Percentiles rank a stretch among this genome's conserved stretches.
Conservation (phyloP, 2,329 filamentous ascomycete genomes). For the Arthrobotrys iridis region DNA sequence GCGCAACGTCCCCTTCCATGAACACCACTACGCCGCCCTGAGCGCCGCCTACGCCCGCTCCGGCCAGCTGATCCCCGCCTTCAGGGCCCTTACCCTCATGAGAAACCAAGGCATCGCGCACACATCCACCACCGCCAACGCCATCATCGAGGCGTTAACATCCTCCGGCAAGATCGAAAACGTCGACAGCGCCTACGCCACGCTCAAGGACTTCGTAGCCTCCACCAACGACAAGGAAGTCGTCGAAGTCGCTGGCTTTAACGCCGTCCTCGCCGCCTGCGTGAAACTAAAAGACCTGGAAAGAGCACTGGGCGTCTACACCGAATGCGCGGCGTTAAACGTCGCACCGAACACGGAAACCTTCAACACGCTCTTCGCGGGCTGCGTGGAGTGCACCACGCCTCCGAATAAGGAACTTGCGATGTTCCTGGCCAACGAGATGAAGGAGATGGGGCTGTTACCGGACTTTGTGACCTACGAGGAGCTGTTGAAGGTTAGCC, state of each 20-base stretch:
- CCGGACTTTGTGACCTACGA: conserved; percentile 72
- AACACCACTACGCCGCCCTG: conserved; percentile 82
- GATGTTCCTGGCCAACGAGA: conserved; percentile 72
- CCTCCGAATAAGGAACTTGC: conserved; percentile 66
- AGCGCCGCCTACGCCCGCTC: conserved; percentile 73
- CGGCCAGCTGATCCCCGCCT: conserved; percentile 71
- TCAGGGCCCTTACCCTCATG: conserved; percentile 80
- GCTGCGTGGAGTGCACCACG: conserved; percentile 61
- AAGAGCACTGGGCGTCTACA: conserved; percentile 70
- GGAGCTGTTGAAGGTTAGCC: conserved; percentile 69
- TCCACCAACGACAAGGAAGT: conserved; percentile 44
- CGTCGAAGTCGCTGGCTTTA: conserved; percentile 62
- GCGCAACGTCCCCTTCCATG: conserved; percentile 68
- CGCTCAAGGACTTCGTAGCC: conserved; percentile 37
- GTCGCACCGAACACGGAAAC: conserved; percentile 66
- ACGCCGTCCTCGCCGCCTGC: conserved; percentile 66
- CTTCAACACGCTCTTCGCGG: conserved; percentile 70
- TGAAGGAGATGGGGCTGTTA: conserved; percentile 67
- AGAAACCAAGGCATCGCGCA: conserved; percentile 70
- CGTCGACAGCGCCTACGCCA: conserved; percentile 57
- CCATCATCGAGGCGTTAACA: conserved; percentile 69
- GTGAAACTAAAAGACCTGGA: conserved; percentile 64
- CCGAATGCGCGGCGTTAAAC: conserved; percentile 65
- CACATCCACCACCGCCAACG: conserved; percentile 70
- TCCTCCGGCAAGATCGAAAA: conserved; percentile 64